A percentile compares a stretch with the other conserved stretches of the same genome.
Evolutionary conservation across 495 filamentous ascomycete species (phyloP).

Genomic region (Astrocystis sublimbata): DNA sequence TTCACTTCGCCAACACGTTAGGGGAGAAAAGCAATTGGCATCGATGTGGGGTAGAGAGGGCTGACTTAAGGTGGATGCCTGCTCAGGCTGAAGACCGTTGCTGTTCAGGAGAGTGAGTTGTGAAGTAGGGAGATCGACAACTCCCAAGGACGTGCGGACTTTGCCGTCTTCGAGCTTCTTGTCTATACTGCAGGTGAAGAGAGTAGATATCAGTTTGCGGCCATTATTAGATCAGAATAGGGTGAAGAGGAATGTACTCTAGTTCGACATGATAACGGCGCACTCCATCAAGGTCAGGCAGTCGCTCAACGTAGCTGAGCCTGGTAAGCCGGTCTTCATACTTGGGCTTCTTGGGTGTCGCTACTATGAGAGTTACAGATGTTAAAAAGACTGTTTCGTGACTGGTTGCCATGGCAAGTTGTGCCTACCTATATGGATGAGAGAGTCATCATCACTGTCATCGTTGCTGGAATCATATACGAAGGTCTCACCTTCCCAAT

Average conservation of each 20-base stretch:
- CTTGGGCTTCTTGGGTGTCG: neutral
- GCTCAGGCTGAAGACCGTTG: slow-evolving; percentile 14
- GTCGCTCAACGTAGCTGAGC: slow-evolving; percentile 3
- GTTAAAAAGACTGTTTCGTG: too few relatives aligned
- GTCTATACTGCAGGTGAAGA: neutral
- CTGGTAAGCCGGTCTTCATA: slow-evolving; percentile 5
- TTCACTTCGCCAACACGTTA: neutral
- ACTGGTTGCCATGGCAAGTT: neutral
- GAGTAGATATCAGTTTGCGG: neutral
- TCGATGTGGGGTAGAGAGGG: neutral
- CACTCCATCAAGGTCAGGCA: slow-evolving; percentile 11
- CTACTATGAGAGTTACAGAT: neutral
- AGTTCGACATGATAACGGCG: slow-evolving; percentile 12
- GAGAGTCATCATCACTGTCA: neutral
- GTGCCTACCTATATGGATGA: neutral
- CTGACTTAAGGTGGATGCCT: slow-evolving; percentile 8
- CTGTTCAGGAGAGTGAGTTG: slow-evolving; percentile 1
- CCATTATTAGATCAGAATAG: neutral
- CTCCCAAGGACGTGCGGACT: neutral
- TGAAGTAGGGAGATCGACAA: slow-evolving; percentile 2
- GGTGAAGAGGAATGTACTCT: neutral
- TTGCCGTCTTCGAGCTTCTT: neutral
- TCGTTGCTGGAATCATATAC: neutral
- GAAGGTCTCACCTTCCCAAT: neutral
- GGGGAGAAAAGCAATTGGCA: neutral